These are phyloP conservation scores for Chaetomium tenue DNA, from an alignment of 495 filamentous ascomycete genomes.

Conservation along the genomic window DNA sequence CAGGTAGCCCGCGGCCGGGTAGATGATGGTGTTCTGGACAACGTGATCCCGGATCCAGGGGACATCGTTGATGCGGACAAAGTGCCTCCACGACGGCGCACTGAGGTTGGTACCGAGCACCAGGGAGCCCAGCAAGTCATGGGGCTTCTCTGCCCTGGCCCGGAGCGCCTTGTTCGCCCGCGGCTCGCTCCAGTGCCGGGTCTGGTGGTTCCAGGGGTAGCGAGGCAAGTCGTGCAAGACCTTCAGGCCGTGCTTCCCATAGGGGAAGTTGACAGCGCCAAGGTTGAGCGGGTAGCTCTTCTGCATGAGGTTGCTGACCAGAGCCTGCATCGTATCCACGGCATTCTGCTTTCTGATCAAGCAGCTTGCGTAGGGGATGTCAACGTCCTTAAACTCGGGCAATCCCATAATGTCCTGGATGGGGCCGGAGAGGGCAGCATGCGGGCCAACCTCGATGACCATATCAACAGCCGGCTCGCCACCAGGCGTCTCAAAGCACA, in stretches of 20 bases:
- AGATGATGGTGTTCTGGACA: slow-evolving; percentile 44
- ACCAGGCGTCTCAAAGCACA: slow-evolving; percentile 27
- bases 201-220: slow-evolving; percentile 49
- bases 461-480: slow-evolving; percentile 30
- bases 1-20: slow-evolving; percentile 55
- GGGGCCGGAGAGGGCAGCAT: slow-evolving; percentile 51
- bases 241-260: slow-evolving; percentile 34
- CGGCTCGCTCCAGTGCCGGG: slow-evolving; percentile 46
- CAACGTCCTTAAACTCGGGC: slow-evolving; percentile 25
- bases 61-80: slow-evolving; percentile 42
- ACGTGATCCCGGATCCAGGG: slow-evolving; percentile 53
- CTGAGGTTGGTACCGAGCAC: slow-evolving; percentile 31
- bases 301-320: slow-evolving; percentile 32
- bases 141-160: slow-evolving; percentile 33
- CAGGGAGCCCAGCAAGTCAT: slow-evolving; percentile 52
- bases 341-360: slow-evolving; percentile 38
- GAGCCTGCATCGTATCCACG: slow-evolving; percentile 34
- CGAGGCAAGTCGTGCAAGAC: slow-evolving; percentile 40
- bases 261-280: slow-evolving; percentile 37
- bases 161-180: slow-evolving; percentile 45
- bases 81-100: slow-evolving; percentile 44
- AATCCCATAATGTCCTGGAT: slow-evolving; percentile 50
- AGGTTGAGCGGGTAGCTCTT: slow-evolving; percentile 47
- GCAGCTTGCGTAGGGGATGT: slow-evolving; percentile 31
- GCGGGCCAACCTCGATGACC: slow-evolving; percentile 42